Evolutionary conservation across 2,329 filamentous ascomycete species (phyloP).

Genomic region (Diplocarpon mali): DNA sequence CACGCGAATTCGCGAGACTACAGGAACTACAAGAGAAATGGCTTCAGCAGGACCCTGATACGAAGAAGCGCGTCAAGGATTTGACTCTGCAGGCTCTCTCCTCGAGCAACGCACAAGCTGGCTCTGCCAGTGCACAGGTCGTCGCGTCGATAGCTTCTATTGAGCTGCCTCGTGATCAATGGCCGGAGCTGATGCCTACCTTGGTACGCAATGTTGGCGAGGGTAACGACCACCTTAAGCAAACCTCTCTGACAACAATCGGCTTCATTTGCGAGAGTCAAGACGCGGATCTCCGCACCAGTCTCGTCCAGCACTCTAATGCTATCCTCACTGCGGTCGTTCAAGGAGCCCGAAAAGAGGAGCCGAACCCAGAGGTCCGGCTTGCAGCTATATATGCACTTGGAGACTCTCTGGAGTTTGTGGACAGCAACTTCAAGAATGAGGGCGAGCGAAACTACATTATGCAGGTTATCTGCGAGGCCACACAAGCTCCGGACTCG

Average conservation of each 20-base stretch:
- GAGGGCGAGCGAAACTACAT: slow-evolving; percentile 99
- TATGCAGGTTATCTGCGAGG: slow-evolving; percentile 99
- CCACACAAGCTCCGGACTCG: slow-evolving; percentile 83
- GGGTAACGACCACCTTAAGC: slow-evolving; percentile 81
- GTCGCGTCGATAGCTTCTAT: slow-evolving; percentile 90
- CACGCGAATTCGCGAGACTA: slow-evolving; percentile 78
- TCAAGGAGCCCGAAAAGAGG: slow-evolving; percentile 93
- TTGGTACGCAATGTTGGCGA: slow-evolving; percentile 89
- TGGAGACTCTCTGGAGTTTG: slow-evolving; percentile 93
- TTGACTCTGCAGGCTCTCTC: slow-evolving; percentile 79
- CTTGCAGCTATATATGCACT: slow-evolving; percentile 88
- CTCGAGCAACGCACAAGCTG: slow-evolving; percentile 70
- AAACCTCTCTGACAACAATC: slow-evolving; percentile 89
- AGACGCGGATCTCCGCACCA: slow-evolving; percentile 72
- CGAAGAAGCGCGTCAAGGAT: slow-evolving; percentile 81
- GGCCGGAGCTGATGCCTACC: slow-evolving; percentile 79
- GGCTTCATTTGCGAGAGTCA: slow-evolving; percentile 97
- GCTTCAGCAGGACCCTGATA: slow-evolving; percentile 70
- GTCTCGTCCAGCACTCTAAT: slow-evolving; percentile 80
- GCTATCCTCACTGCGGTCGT: slow-evolving; percentile 96
- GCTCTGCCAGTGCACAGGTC: slow-evolving; percentile 85
- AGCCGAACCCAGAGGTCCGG: slow-evolving; percentile 82
- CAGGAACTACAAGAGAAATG: slow-evolving; percentile 90
- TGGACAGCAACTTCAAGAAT: slow-evolving; percentile 96
- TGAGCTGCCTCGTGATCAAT: slow-evolving; percentile 86